Evolutionary conservation across 192 early-diverging fungal genomes (phyloP), one percentile per base, ranked within the genome.

Genomic region (Backusella liffmaniae): DNA sequence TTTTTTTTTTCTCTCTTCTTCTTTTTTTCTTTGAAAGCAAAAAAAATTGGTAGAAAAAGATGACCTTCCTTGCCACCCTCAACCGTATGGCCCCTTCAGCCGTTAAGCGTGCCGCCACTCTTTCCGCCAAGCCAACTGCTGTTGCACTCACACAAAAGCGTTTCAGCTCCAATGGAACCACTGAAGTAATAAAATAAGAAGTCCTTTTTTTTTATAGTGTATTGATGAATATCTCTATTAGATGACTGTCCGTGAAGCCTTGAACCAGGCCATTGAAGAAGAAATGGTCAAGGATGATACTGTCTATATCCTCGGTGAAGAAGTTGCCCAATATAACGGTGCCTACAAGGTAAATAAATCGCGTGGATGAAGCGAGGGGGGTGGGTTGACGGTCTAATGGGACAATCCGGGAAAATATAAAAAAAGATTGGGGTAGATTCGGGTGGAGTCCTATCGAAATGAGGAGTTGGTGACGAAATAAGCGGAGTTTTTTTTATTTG

Each of bases 311-410:
- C 86, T 99, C 67, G 97, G 97, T 73, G 97, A 99, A 84, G 97
- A 99, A 77, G 97, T 99, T 70, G 97, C 94, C 71, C 97, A 97
- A 83, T 99, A 99, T 89, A 99, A 98, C 84, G 97, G 97, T 77
- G 96, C 97, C 30, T 99, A 99, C 92, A 99, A 99, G 93, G 96
- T 96, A 87, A 59, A 82, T 66, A 16, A 36, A 67, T 36, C 29
- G 30, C 35, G 30, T 67, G 18, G 9, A 30, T 67, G 13, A 15
- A 66, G 29, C 34, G 21, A 26, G 51, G n/a, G 53, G 51, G 51
- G 49, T 15, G 49, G 49, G n/a, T 53, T 16, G 16, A n/a, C 49
- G 21, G 53, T 44, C n/a, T 56, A 21, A 44, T 78, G 77, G 77
- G 77, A 78, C 34, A 70, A 70, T 41, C 62, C 77, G 77, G 77